Evolutionary conservation across 2,329 filamentous ascomycete species (phyloP).

Genomic region (Didymellaceae sp.): DNA sequence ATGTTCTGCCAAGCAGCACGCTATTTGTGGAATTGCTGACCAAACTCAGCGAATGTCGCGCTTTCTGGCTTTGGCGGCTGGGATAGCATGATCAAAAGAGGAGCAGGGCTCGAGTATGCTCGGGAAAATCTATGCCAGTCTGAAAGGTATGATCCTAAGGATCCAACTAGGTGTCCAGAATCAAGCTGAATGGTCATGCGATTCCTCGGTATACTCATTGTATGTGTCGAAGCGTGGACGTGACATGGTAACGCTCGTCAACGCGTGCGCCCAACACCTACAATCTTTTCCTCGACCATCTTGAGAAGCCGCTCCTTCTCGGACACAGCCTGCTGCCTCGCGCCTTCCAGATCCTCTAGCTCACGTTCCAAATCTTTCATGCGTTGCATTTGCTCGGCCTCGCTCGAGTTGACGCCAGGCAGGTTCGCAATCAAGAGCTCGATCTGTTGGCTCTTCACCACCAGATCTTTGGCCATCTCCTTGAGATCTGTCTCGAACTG

Average conservation of each 20-base stretch:
- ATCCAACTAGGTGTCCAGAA: no score
- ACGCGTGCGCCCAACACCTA: constrained; percentile 33
- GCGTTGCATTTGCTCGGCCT: constrained; percentile 74
- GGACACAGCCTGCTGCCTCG: constrained; percentile 49
- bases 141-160: no score
- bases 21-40: no score
- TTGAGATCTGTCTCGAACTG: constrained; percentile 71
- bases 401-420: constrained; percentile 79
- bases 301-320: constrained; percentile 53
- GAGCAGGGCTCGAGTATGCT: no score
- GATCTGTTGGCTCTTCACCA: constrained; percentile 83
- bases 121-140: no score
- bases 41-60: no score
- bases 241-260: constrained; percentile 10
- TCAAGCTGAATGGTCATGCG: not conserved
- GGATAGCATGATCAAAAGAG: no score
- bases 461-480: constrained; percentile 77
- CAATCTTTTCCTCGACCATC: constrained; percentile 57
- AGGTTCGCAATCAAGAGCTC: constrained; percentile 76
- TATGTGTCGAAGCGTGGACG: no score
- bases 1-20: no score
- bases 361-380: constrained; percentile 55
- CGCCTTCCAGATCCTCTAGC: constrained; percentile 51
- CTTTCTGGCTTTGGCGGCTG: no score
- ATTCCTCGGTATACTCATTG: no score